These are phyloP conservation scores for Aspergillus kassunensis DNA, from an alignment of 495 filamentous ascomycete genomes.

Conservation along the genomic window DNA sequence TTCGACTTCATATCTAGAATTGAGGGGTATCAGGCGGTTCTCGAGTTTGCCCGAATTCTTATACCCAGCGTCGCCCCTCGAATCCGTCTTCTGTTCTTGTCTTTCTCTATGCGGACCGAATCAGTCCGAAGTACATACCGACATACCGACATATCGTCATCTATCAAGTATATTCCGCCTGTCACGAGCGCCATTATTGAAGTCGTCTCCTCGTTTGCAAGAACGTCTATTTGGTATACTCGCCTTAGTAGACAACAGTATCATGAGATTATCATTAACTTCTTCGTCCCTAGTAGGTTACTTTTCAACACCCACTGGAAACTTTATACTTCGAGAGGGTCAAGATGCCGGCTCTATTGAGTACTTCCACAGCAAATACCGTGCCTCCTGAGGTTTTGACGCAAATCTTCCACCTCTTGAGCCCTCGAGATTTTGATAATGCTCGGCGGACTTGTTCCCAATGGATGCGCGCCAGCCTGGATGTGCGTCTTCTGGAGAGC, in stretches of 20 bases:
- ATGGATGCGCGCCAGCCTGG: constrained; percentile 64
- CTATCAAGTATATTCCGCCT: background rate
- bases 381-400: constrained; percentile 62
- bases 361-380: constrained; percentile 32
- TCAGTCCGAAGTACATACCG: background rate
- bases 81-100: background rate
- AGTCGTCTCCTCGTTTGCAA: background rate
- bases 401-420: constrained; percentile 52
- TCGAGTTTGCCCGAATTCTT: constrained; percentile 1
- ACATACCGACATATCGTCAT: background rate
- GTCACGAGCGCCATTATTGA: background rate
- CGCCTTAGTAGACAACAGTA: too few species aligned
- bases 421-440: constrained; percentile 60
- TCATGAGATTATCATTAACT: background rate
- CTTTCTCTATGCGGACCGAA: background rate
- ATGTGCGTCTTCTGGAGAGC: constrained; percentile 44
- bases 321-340: too few species aligned
- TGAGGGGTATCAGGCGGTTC: constrained; percentile 5
- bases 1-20: constrained; percentile 3
- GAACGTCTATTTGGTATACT: background rate
- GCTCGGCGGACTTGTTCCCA: constrained; percentile 60
- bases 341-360: too few species aligned
- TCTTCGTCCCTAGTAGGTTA: constrained; percentile 3
- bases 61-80: background rate
- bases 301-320: too few species aligned